A percentile compares a stretch with the other conserved stretches of the same genome.
phyloP scores from a whole-genome alignment of 1,139 yeast genomes.

The Candida sanyaensis region DNA sequence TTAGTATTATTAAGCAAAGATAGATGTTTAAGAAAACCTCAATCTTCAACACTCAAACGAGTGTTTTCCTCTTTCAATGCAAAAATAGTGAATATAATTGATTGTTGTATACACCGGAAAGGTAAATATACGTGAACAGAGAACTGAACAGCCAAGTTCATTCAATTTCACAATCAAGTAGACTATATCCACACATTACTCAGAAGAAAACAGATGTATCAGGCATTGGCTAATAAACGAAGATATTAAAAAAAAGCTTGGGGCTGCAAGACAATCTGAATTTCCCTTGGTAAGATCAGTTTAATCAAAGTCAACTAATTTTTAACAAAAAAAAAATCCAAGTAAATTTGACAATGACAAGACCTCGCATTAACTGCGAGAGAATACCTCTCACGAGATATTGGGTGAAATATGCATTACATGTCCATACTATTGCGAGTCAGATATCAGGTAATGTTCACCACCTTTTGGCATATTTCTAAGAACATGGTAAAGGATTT shows the following conservation, averaged over 20 bases:
- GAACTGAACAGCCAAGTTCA: slow-evolving; percentile 53
- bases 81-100: slow-evolving; percentile 13
- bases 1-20: slow-evolving; percentile 29
- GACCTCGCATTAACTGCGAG: slow-evolving; percentile 21
- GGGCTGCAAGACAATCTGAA: slow-evolving; percentile 48
- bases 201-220: slow-evolving; percentile 55
- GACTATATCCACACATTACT: slow-evolving; percentile 18
- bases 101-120: slow-evolving; percentile 28
- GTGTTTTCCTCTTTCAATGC: slow-evolving; percentile 19
- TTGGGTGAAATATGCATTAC: slow-evolving; percentile 10
- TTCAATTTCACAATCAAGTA: slow-evolving; percentile 34
- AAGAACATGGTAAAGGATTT: slow-evolving; percentile 3
- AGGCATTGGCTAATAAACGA: slow-evolving; percentile 45
- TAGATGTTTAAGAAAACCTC: not conserved
- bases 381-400: slow-evolving; percentile 11
- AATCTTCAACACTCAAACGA: slow-evolving; percentile 5
- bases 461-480: slow-evolving; percentile 7
- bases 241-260: slow-evolving; percentile 21
- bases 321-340: slow-evolving; percentile 12
- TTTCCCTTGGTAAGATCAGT: slow-evolving; percentile 39
- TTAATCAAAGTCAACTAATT: slow-evolving; percentile 22
- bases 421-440: slow-evolving; percentile 2
- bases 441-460: slow-evolving; percentile 10
- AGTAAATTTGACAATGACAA: slow-evolving; percentile 20
- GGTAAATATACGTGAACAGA: slow-evolving; percentile 23